Evolutionary conservation across 1,284 basidiomycete genomes (phyloP).

Genomic region (Macrocystidia cucumis): DNA sequence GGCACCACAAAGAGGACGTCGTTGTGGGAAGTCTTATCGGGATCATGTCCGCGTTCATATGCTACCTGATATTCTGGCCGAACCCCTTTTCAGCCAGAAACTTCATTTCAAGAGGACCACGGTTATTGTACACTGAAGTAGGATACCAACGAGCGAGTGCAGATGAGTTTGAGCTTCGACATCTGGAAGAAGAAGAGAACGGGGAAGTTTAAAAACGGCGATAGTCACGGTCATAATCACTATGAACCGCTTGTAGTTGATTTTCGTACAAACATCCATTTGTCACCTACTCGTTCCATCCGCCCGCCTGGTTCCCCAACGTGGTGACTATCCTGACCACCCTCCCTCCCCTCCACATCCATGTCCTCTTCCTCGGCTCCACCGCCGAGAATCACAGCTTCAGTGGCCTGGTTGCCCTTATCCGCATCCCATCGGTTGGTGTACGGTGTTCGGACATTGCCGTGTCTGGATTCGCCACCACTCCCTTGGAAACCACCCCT

Average conservation of each 20-base stretch:
- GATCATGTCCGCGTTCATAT: slow-evolving; percentile 35
- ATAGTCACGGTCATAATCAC: slow-evolving; percentile 13
- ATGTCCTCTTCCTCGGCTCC: slow-evolving; percentile 16
- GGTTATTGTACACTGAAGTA: slow-evolving; percentile 27
- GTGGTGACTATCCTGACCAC: slow-evolving; percentile 8
- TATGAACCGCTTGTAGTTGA: slow-evolving; percentile 18
- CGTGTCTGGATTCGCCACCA: slow-evolving; percentile 27
- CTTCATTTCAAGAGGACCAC: slow-evolving; percentile 30
- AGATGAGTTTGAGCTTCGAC: slow-evolving; percentile 37
- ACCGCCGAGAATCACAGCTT: slow-evolving; percentile 50
- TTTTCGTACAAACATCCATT: slow-evolving; percentile 61
- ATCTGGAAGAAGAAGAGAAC: slow-evolving; percentile 39
- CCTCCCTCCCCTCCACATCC: slow-evolving; percentile 6
- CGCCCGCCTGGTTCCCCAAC: slow-evolving; percentile 32
- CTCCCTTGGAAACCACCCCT: slow-evolving; percentile 20
- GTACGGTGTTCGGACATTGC: slow-evolving; percentile 29
- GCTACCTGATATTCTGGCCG: slow-evolving; percentile 59
- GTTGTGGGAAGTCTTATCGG: slow-evolving; percentile 55
- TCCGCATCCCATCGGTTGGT: too few species aligned
- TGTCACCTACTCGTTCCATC: slow-evolving; percentile 67
- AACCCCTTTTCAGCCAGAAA: slow-evolving; percentile 39
- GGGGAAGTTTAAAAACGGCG: slow-evolving; percentile 27
- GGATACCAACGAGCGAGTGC: slow-evolving; percentile 13
- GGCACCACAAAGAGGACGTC: slow-evolving; percentile 64
- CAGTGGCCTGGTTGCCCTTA: slow-evolving; percentile 32